Evolutionary conservation across 805 yeast genomes (phyloP).

Genomic region (Metschnikowia baotianmanensis): DNA sequence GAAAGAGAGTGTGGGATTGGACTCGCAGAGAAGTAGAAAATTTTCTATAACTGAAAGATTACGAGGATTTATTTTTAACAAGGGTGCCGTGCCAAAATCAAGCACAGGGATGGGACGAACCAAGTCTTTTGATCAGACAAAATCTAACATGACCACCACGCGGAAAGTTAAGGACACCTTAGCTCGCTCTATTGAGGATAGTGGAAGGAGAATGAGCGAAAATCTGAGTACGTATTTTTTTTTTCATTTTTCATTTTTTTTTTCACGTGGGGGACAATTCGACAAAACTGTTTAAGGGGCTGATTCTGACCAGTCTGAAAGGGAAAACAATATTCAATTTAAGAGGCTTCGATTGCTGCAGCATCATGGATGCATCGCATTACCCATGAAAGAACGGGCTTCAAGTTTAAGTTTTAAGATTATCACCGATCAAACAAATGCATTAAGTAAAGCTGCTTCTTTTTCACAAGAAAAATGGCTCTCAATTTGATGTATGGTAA

Average conservation of each 20-base stretch:
- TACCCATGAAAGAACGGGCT: too few species aligned
- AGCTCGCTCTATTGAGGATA: conserved; percentile 15
- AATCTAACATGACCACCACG: conserved; percentile 31
- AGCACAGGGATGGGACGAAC: conserved; percentile 18
- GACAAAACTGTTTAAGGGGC: too few species aligned
- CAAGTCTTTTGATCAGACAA: conserved; percentile 37
- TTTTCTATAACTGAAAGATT: conserved; percentile 11
- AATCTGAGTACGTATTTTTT: conserved; percentile 35
- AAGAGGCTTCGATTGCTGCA: too few species aligned
- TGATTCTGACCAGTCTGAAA: not conserved
- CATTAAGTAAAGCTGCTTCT: too few species aligned
- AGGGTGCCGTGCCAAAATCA: not conserved
- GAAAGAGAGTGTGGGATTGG: conserved; percentile 2
- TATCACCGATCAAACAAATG: too few species aligned
- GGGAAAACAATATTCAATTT: too few species aligned
- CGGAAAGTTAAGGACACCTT: conserved; percentile 24
- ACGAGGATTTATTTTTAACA: conserved; percentile 11
- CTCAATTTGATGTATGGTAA: not conserved
- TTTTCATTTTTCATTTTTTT: not conserved
- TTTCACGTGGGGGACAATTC: not conserved
- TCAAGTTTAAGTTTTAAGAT: too few species aligned
- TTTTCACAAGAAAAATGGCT: not conserved
- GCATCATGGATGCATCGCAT: too few species aligned
- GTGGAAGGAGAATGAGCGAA: conserved; percentile 25
- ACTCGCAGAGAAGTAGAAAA: conserved; percentile 1